These are phyloP conservation scores for Dillenia turbinata DNA, from an alignment of 164 flowering plant genomes.

Conservation along the genomic window DNA sequence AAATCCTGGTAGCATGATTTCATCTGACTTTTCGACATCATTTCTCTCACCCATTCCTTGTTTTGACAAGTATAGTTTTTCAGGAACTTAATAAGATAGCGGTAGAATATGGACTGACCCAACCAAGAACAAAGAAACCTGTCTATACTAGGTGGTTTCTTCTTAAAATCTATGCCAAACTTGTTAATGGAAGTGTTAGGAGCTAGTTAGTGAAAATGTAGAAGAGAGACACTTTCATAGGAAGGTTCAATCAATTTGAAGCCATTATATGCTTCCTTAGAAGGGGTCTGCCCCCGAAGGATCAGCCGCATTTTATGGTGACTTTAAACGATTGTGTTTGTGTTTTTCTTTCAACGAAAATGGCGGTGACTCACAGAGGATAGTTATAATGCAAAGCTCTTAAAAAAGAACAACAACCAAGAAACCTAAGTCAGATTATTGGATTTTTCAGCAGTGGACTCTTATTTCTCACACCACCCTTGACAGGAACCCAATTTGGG, in stretches of 20 bases:
- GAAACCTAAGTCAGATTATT: slow-evolving; percentile 37
- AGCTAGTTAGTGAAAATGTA: neutral
- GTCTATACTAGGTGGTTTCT: neutral
- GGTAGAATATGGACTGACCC: too few species aligned
- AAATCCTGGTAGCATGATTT: slow-evolving; percentile 69
- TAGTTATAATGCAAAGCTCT: slow-evolving; percentile 10
- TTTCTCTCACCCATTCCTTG: slow-evolving; percentile 37
- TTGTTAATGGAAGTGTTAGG: neutral
- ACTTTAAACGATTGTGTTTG: slow-evolving; percentile 37
- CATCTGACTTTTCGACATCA: slow-evolving; percentile 45
- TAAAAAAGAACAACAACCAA: slow-evolving; percentile 31
- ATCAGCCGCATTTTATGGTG: slow-evolving; percentile 76
- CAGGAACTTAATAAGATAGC: neutral
- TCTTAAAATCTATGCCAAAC: neutral
- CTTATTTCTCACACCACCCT: slow-evolving; percentile 23
- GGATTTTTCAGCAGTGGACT: slow-evolving; percentile 20
- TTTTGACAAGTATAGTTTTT: neutral
- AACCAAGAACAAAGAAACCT: too few species aligned
- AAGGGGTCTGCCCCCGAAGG: slow-evolving; percentile 64
- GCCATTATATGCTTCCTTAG: slow-evolving; percentile 59
- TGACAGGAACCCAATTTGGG: slow-evolving; percentile 12
- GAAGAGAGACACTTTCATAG: slow-evolving; percentile 13
- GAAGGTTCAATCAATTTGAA: slow-evolving; percentile 29
- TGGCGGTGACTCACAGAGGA: slow-evolving; percentile 18
- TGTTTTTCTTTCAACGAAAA: slow-evolving; percentile 29